phyloP scores from a whole-genome alignment of 1,139 yeast species.

The Protomyces macrosporus region DNA sequence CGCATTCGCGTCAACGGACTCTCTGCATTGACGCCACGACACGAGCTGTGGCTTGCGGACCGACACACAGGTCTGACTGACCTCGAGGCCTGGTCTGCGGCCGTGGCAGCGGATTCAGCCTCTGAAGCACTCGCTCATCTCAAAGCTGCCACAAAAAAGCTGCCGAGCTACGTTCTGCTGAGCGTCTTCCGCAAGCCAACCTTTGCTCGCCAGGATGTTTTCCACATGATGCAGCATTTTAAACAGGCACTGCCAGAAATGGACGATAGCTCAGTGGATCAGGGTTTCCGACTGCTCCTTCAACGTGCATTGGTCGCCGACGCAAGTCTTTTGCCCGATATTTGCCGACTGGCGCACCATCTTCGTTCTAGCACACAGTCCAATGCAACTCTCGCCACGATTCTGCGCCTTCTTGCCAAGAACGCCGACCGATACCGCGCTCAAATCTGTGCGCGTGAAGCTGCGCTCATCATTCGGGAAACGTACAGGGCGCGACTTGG shows the following conservation, averaged over 20 bases:
- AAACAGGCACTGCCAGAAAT: background rate
- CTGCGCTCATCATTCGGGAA: too few relatives aligned
- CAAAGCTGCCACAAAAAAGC: background rate
- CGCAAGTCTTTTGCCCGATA: background rate
- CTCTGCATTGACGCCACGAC: background rate
- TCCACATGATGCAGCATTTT: background rate
- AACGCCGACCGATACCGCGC: background rate
- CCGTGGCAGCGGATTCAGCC: background rate
- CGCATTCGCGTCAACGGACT: background rate
- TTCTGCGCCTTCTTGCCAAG: background rate
- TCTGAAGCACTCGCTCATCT: background rate
- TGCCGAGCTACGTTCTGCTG: slow-evolving; percentile 1
- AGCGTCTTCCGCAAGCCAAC: background rate
- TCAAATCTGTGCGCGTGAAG: background rate
- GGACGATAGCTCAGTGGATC: slow-evolving; percentile 1
- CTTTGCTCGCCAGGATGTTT: background rate
- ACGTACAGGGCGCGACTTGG: too few relatives aligned
- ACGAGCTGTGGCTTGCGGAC: background rate
- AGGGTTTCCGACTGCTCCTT: background rate
- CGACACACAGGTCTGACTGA: background rate
- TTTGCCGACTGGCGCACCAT: background rate
- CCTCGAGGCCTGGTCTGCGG: background rate
- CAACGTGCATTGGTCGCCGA: slow-evolving; percentile 1
- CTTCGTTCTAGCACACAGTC: too few relatives aligned
- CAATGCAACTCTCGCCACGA: too few relatives aligned